These are phyloP conservation scores for Emergomyces africanus DNA, from an alignment of 2,329 filamentous ascomycete genomes.

Conservation along the genomic window DNA sequence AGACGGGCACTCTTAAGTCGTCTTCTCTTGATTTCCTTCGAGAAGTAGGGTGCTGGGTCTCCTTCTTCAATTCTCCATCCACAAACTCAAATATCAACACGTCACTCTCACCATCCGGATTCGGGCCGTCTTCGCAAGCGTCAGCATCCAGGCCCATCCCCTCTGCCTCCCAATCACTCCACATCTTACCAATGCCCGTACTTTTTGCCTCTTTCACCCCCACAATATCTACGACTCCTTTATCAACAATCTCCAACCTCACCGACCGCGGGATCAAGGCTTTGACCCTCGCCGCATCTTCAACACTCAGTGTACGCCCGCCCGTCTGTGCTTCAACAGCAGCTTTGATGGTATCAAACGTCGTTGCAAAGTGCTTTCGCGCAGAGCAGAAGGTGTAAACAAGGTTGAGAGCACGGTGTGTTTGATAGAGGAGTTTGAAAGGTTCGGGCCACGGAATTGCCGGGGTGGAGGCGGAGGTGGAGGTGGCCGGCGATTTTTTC, in stretches of 20 bases:
- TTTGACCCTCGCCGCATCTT: slow-evolving; percentile 73
- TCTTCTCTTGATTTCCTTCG: slow-evolving; percentile 59
- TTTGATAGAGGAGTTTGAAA: slow-evolving; percentile 60
- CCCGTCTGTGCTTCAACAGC: slow-evolving; percentile 76
- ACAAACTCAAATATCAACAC: slow-evolving; percentile 86
- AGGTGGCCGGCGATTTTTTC: slow-evolving; percentile 12
- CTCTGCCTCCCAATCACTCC: slow-evolving; percentile 40
- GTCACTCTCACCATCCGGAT: slow-evolving; percentile 39
- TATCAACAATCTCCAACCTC: slow-evolving; percentile 75
- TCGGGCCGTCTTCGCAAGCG: slow-evolving; percentile 18
- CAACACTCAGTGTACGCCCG: slow-evolving; percentile 49
- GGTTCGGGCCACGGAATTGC: slow-evolving; percentile 58
- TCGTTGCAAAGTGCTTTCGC: slow-evolving; percentile 82
- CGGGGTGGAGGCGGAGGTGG: slow-evolving; percentile 18
- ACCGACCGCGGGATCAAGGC: slow-evolving; percentile 65
- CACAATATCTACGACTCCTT: slow-evolving; percentile 69
- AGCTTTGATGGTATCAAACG: slow-evolving; percentile 73
- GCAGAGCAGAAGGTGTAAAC: slow-evolving; percentile 94
- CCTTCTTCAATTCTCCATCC: slow-evolving; percentile 77
- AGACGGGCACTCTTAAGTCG: slow-evolving; percentile 81
- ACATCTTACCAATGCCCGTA: slow-evolving; percentile 40
- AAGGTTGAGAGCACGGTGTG: slow-evolving; percentile 74
- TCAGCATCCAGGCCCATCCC: slow-evolving; percentile 23
- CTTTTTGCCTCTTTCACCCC: slow-evolving; percentile 34
- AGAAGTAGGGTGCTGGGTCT: slow-evolving; percentile 59